Evolutionary conservation across 495 filamentous ascomycete genomes (phyloP), one percentile per base, ranked within the genome.

Genomic region (Chaetomidium leptoderma): DNA sequence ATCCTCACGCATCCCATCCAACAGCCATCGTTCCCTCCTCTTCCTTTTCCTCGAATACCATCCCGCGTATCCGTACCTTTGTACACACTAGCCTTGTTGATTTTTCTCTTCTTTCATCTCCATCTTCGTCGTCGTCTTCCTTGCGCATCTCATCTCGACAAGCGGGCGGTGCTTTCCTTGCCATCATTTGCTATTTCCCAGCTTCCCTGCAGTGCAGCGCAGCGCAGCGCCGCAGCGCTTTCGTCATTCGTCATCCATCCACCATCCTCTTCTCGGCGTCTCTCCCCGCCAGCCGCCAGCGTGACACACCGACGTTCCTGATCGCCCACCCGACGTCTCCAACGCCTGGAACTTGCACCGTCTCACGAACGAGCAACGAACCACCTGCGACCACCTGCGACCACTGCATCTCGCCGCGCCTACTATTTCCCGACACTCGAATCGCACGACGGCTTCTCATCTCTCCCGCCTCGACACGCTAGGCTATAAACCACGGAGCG

Each of bases 151-250:
- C 45, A 62, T 37, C 23, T 51, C 29, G 50, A 55, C 48, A 29
- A 50, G 35, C 36, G 44, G 55, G 44, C 54, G 36, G 59, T 54
- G 53, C 54, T 43, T 53, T 52, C 43, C 29, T 36, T 52, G 42
- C 29, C 45, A 32, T 40, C 19, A 19, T 46, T 33, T n/a, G n/a
- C n/a, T n/a, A n/a, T n/a, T n/a, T n/a, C n/a, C n/a, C n/a, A n/a
- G n/a, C n/a, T n/a, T n/a, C n/a, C n/a, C n/a, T n/a, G n/a, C n/a
- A n/a, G n/a, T n/a, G n/a, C n/a, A n/a, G n/a, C n/a, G n/a, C n/a
- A n/a, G n/a, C n/a, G n/a, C n/a, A n/a, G n/a, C n/a, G n/a, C n/a
- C n/a, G n/a, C n/a, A n/a, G n/a, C n/a, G 40, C 36, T n/a, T 53
- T 21, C 39, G 49, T 37, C 59, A 39, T 45, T 21, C 55, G 26